Conservation (phyloP, 116 monocot genomes). For the Zostera marina region DNA sequence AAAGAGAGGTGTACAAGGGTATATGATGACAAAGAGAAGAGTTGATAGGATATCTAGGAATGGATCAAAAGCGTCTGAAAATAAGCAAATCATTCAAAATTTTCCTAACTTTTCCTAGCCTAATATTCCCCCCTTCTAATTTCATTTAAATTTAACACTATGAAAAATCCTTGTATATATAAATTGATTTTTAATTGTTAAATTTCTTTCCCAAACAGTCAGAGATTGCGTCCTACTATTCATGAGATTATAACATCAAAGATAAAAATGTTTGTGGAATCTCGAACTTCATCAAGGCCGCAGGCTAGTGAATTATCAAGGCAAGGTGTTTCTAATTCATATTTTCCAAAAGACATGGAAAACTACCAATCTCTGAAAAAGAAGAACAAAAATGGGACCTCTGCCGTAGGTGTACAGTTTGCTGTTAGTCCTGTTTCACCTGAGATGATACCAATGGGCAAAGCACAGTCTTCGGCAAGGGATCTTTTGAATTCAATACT, state of each 20-base stretch:
- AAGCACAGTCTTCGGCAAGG: constrained; percentile 56
- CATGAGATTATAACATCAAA: constrained; percentile 81
- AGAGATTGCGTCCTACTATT: constrained; percentile 76
- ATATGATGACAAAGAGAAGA: too few species aligned
- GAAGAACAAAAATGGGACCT: constrained; percentile 47
- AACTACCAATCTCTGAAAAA: constrained; percentile 32
- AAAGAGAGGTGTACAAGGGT: too few species aligned
- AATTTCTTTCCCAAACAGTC: constrained; percentile 33
- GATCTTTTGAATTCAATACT: constrained; percentile 64
- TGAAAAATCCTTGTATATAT: too few species aligned
- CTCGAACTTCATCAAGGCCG: constrained; percentile 26
- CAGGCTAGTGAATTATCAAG: constrained; percentile 13
- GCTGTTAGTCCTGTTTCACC: constrained; percentile 77
- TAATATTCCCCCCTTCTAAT: too few species aligned
- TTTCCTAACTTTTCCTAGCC: neutral
- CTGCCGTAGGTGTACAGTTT: constrained; percentile 28
- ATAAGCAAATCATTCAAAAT: neutral
- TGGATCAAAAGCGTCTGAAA: too few species aligned
- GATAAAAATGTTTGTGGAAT: constrained; percentile 45
- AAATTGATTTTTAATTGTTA: neutral
- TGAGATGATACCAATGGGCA: constrained; percentile 63
- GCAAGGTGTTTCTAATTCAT: constrained; percentile 16
- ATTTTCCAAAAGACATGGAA: constrained; percentile 34
- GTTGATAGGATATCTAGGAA: too few species aligned
- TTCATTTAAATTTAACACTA: too few species aligned